These are phyloP conservation scores for Monosporozyma unispora DNA, from an alignment of 805 yeast genomes.

Conservation along the genomic window DNA sequence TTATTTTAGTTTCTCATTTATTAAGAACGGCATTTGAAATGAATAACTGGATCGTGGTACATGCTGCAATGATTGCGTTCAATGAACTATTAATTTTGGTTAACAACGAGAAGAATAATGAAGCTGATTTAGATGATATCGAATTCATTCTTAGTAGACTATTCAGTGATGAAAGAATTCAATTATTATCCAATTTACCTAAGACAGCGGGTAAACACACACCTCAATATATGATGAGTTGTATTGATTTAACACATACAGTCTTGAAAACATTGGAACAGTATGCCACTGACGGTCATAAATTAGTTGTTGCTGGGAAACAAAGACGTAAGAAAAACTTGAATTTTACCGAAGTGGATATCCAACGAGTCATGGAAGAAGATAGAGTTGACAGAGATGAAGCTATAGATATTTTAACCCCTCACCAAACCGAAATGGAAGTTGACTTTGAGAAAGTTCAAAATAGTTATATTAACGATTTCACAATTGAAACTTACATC, in stretches of 20 bases:
- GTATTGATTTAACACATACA: conserved; percentile 57
- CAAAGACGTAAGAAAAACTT: conserved; percentile 27
- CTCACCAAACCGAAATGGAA: conserved; percentile 7
- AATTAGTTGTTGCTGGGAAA: conserved; percentile 39
- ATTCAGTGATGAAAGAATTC: conserved; percentile 57
- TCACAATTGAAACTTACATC: conserved; percentile 57
- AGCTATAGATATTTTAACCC: conserved; percentile 23
- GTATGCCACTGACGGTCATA: conserved; percentile 43
- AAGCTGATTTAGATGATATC: conserved; percentile 36
- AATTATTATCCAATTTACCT: conserved; percentile 49
- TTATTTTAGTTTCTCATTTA: conserved; percentile 39
- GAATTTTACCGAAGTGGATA: conserved; percentile 22
- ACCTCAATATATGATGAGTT: conserved; percentile 47
- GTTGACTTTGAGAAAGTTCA: conserved; percentile 20
- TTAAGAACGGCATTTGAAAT: conserved; percentile 34
- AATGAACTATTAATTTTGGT: conserved; percentile 47
- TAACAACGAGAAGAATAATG: conserved; percentile 31
- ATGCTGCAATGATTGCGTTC: conserved; percentile 61
- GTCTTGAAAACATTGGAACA: conserved; percentile 59
- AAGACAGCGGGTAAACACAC: conserved; percentile 56
- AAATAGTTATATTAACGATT: conserved; percentile 33
- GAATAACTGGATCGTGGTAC: conserved; percentile 51
- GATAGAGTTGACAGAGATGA: conserved; percentile 26
- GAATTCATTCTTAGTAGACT: conserved; percentile 53
- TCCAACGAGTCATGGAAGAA: conserved; percentile 32